A percentile compares a stretch with the other conserved stretches of the same genome.
Evolutionary conservation across 441 rosid genomes (phyloP).

Genomic region (Mallotus japonicus): DNA sequence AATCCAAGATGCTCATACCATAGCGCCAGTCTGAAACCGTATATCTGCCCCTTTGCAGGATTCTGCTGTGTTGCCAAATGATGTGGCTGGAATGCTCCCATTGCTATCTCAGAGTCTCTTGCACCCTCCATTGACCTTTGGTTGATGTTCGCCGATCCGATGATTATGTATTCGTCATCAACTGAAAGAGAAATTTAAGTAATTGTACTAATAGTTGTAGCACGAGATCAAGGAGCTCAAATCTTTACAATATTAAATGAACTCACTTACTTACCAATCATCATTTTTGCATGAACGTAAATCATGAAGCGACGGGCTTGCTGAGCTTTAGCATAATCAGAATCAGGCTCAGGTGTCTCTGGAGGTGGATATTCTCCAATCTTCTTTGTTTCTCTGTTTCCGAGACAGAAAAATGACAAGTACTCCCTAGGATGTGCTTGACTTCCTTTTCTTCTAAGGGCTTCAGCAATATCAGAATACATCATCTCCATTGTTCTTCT

Average conservation of each 20-base stretch:
- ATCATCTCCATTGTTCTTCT: slow-evolving; percentile 94
- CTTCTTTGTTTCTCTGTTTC: slow-evolving; percentile 78
- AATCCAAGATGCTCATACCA: slow-evolving; percentile 92
- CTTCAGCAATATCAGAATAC: slow-evolving; percentile 69
- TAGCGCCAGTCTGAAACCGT: slow-evolving; percentile 80
- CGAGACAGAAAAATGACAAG: slow-evolving; percentile 89
- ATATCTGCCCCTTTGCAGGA: slow-evolving; percentile 76
- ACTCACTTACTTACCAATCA: slow-evolving; percentile 56
- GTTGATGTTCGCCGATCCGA: slow-evolving; percentile 96
- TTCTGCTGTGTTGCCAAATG: slow-evolving; percentile 52
- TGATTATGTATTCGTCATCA: slow-evolving; percentile 87
- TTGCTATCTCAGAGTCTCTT: slow-evolving; percentile 93
- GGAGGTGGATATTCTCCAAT: slow-evolving; percentile 72
- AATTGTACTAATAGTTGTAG: too few relatives aligned
- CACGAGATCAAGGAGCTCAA: not conserved
- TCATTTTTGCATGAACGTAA: slow-evolving; percentile 91
- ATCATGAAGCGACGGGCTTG: slow-evolving; percentile 93
- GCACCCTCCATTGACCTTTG: slow-evolving; percentile 97
- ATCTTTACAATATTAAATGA: not conserved
- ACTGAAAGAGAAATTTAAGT: slow-evolving; percentile 40
- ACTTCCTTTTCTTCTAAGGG: slow-evolving; percentile 53
- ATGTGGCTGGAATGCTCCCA: slow-evolving; percentile 90
- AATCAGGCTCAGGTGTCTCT: slow-evolving; percentile 67
- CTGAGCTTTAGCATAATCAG: slow-evolving; percentile 77
- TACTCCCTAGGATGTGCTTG: slow-evolving; percentile 72